Evolutionary conservation across 257 asterid genomes (phyloP), one percentile per base, ranked within the genome.

Genomic region (Fraxinus anomala): DNA sequence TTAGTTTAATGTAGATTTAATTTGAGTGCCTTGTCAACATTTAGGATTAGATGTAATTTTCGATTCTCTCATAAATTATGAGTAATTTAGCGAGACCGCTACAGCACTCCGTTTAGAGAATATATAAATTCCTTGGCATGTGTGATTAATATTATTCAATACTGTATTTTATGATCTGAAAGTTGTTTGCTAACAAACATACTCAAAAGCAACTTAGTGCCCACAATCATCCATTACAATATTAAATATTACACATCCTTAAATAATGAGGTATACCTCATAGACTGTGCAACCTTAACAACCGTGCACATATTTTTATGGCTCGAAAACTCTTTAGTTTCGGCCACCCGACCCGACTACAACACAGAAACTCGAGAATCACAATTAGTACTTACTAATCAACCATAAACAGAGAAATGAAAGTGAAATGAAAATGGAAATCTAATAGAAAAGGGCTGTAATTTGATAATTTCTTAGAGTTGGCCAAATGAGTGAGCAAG

Each of bases 401-500:
- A 56, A 61, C 68, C 24, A 26, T 26, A 12, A 26, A 63, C 31
- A 63, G 8, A 10, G 21, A 51, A 19, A 51, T 16, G 17, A 26
- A 63, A 26, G 66, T 6, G 13, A 56, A 56, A 26, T 56, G 7
- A 56, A 5, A 17, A n/a, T 6, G 33, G 33, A 21, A n/a, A 5
- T 8, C 28, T 6, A 7, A n/a, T 17, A 1, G 8, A 17, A 54
- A 19, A 61, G 68, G 68, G 0, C 11, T 23, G 30, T 61, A 7
- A 61, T 9, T 9, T 21, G 30, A 23, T n/a, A 65, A 49, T 36
- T n/a, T 42, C 36, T 76, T 77, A 96, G 68, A 93, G 92, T 74
- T 96, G 99, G 76, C 97, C 97, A 70, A 85, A 93, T 5, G 99
- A 96, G 91, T 96, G 99, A 4, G 99, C 97, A 37, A 96, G 88